A percentile compares a stretch with the other conserved stretches of the same genome.
Evolutionary conservation across 139 green algal genomes (phyloP).

Genomic region (Chlamydomonas schloesseri): DNA sequence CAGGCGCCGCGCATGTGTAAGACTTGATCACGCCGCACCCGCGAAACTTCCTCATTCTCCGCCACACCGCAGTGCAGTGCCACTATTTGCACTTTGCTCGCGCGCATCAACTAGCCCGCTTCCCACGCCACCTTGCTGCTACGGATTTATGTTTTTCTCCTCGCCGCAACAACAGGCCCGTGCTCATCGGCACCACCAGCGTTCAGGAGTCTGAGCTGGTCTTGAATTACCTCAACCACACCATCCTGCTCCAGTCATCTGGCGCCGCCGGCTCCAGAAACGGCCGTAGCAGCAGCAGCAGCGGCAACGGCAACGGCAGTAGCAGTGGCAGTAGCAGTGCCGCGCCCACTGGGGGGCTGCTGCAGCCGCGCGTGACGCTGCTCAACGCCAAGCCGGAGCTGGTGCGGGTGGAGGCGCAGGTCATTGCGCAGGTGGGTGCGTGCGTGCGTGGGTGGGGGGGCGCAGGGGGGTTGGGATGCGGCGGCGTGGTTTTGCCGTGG

Average conservation of each 20-base stretch:
- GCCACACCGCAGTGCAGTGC: no score
- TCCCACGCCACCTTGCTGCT: no score
- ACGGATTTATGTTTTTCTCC: no score
- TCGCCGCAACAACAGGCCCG: slow-evolving; percentile 64
- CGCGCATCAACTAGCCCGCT: no score
- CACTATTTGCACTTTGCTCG: no score
- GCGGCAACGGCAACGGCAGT: not conserved
- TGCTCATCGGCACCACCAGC: slow-evolving; percentile 92
- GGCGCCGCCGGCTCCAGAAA: not conserved
- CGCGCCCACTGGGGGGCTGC: not conserved
- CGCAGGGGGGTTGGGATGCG: no score
- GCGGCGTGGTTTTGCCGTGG: no score
- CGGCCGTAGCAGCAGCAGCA: no score
- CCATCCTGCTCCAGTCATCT: not conserved
- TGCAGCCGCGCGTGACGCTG: slow-evolving; percentile 26
- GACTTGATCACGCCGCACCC: no score
- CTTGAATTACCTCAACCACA: slow-evolving; percentile 31
- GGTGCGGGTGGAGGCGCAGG: slow-evolving; percentile 80
- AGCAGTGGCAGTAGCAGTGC: not conserved
- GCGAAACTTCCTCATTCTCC: no score
- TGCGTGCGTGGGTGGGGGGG: no score
- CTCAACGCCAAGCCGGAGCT: slow-evolving; percentile 71
- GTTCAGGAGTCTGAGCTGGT: slow-evolving; percentile 72
- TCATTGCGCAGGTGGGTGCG: slow-evolving; percentile 74
- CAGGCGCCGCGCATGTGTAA: no score